phyloP scores from a whole-genome alignment of 441 rosid genomes.

The Gossypium lobatum region DNA sequence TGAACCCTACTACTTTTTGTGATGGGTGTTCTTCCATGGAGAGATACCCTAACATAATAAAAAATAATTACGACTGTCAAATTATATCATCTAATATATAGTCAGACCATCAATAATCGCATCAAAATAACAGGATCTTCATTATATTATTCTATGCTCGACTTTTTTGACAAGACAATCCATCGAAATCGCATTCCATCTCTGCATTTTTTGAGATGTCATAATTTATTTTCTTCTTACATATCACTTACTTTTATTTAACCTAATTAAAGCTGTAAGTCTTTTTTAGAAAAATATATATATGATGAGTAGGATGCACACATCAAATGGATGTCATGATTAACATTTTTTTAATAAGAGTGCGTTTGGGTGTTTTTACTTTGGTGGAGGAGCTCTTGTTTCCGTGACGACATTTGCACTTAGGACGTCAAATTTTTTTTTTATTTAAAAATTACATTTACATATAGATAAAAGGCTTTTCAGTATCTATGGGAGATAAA shows the following conservation, averaged over 20 bases:
- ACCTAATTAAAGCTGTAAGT: background rate
- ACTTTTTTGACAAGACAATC: background rate
- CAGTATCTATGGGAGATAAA: too few relatives aligned
- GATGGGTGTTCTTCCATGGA: too few relatives aligned
- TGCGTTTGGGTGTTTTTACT: background rate
- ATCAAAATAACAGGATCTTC: background rate
- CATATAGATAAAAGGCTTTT: background rate
- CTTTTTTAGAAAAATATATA: background rate
- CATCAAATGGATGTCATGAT: background rate
- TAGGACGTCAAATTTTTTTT: background rate
- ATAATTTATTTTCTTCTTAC: background rate
- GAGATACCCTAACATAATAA: too few relatives aligned
- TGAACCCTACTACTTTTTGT: too few relatives aligned
- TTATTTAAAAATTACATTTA: background rate
- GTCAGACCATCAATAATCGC: background rate
- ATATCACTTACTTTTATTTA: background rate
- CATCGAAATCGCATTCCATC: background rate
- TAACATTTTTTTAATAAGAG: background rate
- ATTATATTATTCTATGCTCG: background rate
- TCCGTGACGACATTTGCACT: background rate
- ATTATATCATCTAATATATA: background rate
- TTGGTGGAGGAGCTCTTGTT: background rate
- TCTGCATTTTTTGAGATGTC: background rate
- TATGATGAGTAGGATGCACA: constrained; percentile 1
- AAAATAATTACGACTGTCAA: too few relatives aligned